Percentiles rank a stretch among this genome's conserved stretches.
Conservation (phyloP, 495 filamentous ascomycete species). For the Tetracladium setigerum region DNA sequence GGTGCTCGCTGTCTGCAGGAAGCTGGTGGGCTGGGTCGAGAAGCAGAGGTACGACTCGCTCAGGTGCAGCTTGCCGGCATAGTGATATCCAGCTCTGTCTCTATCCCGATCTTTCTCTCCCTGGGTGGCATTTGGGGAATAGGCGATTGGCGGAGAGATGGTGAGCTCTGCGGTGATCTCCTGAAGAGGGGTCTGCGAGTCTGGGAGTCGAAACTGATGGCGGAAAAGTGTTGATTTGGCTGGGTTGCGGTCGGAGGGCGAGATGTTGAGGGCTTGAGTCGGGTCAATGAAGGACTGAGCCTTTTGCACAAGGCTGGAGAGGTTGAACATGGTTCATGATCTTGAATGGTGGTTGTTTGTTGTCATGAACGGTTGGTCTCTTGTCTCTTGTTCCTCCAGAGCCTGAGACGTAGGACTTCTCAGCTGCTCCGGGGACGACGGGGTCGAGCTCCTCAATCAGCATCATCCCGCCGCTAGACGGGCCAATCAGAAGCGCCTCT, state of each 20-base stretch:
- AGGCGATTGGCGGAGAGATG: conserved; percentile 53
- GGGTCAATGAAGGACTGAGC: conserved; percentile 91
- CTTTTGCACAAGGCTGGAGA: conserved; percentile 87
- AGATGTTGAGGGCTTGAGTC: conserved; percentile 58
- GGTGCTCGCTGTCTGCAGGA: conserved; percentile 66
- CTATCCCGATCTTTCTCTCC: conserved; percentile 55
- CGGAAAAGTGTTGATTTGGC: conserved; percentile 92
- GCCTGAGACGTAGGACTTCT: no score
- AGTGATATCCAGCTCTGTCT: conserved; percentile 61
- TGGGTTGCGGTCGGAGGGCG: conserved; percentile 64
- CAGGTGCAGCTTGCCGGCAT: conserved; percentile 87
- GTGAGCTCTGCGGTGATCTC: conserved; percentile 95
- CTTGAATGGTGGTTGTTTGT: no score
- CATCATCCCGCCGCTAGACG: no score
- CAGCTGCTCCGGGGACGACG: no score
- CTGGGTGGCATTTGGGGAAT: conserved; percentile 40
- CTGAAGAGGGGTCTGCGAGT: conserved; percentile 82
- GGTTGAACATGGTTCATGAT: conserved; percentile 58
- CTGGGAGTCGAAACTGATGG: conserved; percentile 90
- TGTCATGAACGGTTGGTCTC: no score
- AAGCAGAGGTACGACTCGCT: conserved; percentile 95
- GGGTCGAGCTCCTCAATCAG: no score
- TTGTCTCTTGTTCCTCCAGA: no score
- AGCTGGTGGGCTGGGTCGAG: conserved; percentile 85
- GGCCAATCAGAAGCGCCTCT: no score